Evolutionary conservation across 768 basidiomycete genomes (phyloP).

Genomic region (Tubosaeta sp.): DNA sequence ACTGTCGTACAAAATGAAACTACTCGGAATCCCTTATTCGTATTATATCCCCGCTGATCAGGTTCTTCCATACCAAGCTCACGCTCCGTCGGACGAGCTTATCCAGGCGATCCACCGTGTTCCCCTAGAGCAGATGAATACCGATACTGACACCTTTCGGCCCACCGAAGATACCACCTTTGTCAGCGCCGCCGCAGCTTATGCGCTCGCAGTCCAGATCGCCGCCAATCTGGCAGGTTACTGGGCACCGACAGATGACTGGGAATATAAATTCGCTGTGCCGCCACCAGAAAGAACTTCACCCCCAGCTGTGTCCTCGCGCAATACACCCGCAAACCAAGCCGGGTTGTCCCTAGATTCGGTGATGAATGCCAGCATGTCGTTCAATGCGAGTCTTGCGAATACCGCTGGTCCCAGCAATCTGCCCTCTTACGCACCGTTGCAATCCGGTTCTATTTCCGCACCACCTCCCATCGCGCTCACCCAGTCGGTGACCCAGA

Average conservation of each 20-base stretch:
- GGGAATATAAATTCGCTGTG: slow-evolving; percentile 52
- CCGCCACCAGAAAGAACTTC: slow-evolving; percentile 24
- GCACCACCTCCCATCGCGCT: slow-evolving; percentile 16
- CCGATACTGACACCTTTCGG: slow-evolving; percentile 48
- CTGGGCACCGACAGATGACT: slow-evolving; percentile 75
- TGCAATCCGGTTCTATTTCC: slow-evolving; percentile 7
- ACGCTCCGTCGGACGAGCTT: slow-evolving; percentile 50
- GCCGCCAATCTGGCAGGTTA: slow-evolving; percentile 56
- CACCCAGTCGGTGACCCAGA: slow-evolving; percentile 41
- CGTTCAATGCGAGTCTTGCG: slow-evolving; percentile 36
- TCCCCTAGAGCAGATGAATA: slow-evolving; percentile 41
- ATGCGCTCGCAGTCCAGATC: slow-evolving; percentile 68
- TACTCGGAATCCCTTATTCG: slow-evolving; percentile 54
- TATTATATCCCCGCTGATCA: slow-evolving; percentile 49
- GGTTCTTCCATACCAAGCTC: slow-evolving; percentile 73
- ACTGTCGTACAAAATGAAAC: slow-evolving; percentile 61
- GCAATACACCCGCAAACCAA: slow-evolving; percentile 5
- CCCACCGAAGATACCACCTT: slow-evolving; percentile 39
- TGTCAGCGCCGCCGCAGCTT: slow-evolving; percentile 54
- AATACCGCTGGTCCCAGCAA: slow-evolving; percentile 7
- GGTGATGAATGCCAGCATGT: slow-evolving; percentile 44
- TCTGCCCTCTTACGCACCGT: not conserved
- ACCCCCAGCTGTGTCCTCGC: not conserved
- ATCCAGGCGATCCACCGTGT: slow-evolving; percentile 46
- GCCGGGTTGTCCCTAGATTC: slow-evolving; percentile 33